A percentile compares a stretch with the other conserved stretches of the same genome.
Evolutionary conservation across 2,329 filamentous ascomycete species (phyloP).

Genomic region (Thelonectria discophora): DNA sequence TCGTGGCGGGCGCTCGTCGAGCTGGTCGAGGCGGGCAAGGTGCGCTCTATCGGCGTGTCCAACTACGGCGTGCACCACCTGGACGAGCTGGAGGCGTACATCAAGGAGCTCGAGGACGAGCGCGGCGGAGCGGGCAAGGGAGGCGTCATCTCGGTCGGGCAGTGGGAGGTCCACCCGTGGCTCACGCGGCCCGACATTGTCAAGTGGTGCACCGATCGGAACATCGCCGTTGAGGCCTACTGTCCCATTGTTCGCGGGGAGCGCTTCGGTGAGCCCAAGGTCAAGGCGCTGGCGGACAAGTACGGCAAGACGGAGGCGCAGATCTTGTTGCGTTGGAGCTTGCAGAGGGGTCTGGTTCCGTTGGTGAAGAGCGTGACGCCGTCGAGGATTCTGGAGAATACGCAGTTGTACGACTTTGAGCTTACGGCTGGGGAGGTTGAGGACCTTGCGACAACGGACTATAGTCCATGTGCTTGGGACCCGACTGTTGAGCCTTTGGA

Average conservation of each 20-base stretch:
- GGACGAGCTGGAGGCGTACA: slow-evolving; percentile 67
- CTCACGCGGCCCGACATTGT: slow-evolving; percentile 80
- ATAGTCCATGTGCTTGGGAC: slow-evolving; percentile 66
- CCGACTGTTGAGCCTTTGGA: slow-evolving; percentile 60
- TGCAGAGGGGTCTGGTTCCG: slow-evolving; percentile 80
- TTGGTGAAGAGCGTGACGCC: slow-evolving; percentile 78
- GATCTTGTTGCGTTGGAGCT: slow-evolving; percentile 80
- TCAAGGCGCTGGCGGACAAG: slow-evolving; percentile 73
- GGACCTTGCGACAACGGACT: slow-evolving; percentile 59
- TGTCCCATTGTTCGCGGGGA: slow-evolving; percentile 71
- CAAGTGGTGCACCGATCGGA: slow-evolving; percentile 74
- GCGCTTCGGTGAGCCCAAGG: slow-evolving; percentile 73
- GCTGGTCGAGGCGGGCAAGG: slow-evolving; percentile 67
- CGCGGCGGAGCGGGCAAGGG: slow-evolving; percentile 70
- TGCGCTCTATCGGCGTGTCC: slow-evolving; percentile 69
- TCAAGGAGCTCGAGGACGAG: slow-evolving; percentile 68
- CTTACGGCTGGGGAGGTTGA: slow-evolving; percentile 62
- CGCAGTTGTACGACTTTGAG: slow-evolving; percentile 64
- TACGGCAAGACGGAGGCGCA: slow-evolving; percentile 79
- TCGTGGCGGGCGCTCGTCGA: slow-evolving; percentile 72
- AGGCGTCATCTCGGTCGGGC: slow-evolving; percentile 82
- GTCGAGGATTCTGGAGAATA: slow-evolving; percentile 72
- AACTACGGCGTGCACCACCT: slow-evolving; percentile 73
- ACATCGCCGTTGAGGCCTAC: slow-evolving; percentile 71
- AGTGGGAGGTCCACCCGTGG: slow-evolving; percentile 94